Conservation (phyloP, 1,284 basidiomycete genomes). For the Moesziomyces parantarcticus region DNA sequence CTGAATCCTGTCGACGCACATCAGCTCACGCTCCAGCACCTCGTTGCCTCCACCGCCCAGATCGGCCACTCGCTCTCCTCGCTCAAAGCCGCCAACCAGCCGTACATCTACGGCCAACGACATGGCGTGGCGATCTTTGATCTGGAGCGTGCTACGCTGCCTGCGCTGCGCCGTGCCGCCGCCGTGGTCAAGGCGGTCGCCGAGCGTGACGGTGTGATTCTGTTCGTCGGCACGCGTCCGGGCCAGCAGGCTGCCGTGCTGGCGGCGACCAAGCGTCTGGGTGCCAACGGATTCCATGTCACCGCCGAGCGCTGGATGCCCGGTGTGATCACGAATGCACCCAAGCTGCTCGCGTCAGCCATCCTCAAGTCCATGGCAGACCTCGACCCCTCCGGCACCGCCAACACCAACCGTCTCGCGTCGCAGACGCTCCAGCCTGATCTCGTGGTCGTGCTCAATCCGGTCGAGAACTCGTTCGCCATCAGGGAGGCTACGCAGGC, state of each 20-base stretch:
- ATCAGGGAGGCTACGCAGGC: slow-evolving; percentile 69
- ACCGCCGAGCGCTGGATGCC: slow-evolving; percentile 87
- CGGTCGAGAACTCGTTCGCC: slow-evolving; percentile 77
- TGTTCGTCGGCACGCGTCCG: slow-evolving; percentile 88
- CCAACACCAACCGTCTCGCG: slow-evolving; percentile 69
- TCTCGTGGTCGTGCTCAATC: slow-evolving; percentile 88
- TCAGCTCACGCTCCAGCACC: slow-evolving; percentile 83
- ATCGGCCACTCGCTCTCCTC: slow-evolving; percentile 86
- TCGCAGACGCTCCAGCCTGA: slow-evolving; percentile 80
- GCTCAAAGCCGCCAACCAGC: slow-evolving; percentile 86
- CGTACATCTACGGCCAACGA: slow-evolving; percentile 93
- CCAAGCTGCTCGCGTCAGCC: slow-evolving; percentile 71
- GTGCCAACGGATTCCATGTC: slow-evolving; percentile 76
- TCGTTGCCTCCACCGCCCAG: slow-evolving; percentile 92
- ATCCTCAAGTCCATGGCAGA: slow-evolving; percentile 50
- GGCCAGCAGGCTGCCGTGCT: slow-evolving; percentile 81
- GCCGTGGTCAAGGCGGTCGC: slow-evolving; percentile 85
- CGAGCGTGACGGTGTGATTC: slow-evolving; percentile 82
- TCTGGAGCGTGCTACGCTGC: slow-evolving; percentile 86
- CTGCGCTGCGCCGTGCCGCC: slow-evolving; percentile 88
- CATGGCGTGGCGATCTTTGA: slow-evolving; percentile 93
- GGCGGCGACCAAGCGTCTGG: slow-evolving; percentile 83
- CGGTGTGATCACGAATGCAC: slow-evolving; percentile 90
- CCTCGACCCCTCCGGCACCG: slow-evolving; percentile 25
- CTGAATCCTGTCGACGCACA: slow-evolving; percentile 75